Evolutionary conservation across 2,329 filamentous ascomycete species (phyloP), one percentile per base, ranked within the genome.

Genomic region (Fulvia fulva): DNA sequence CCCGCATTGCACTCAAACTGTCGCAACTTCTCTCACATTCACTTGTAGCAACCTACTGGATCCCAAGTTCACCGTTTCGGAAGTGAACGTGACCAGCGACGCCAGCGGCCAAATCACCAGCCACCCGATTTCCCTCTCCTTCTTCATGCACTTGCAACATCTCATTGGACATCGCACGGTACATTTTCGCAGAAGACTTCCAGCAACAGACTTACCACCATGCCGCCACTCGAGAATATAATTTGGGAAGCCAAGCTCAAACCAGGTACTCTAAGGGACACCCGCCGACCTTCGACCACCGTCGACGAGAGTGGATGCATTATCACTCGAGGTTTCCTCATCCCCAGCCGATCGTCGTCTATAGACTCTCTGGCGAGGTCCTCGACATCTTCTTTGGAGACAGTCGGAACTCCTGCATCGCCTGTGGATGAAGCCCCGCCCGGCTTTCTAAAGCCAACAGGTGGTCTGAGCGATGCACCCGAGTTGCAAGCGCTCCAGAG

Each of bases 291-390:
- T 19, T 66, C 64, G 1, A 64, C 57, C 6, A 62, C 60, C 5
- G 50, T 68, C 21, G 54, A 60, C 53, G 53, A 57, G 12, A 58
- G 55, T 32, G 66, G 64, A 43, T 63, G 59, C 56, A 53, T 64
- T 19, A 55, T 68, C 51, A 60, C 55, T 32, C 54, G 55, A 59
- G 66, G 66, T 28, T 68, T 66, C 32, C 44, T 61, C 19, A 46
- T 62, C 21, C 58, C 60, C 19, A 63, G 56, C 54, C 57, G 61
- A 19, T 60, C 61, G 7, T 62, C 61, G 8, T 62, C 61, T 4
- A 59, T 58, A 44, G 44, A 54, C 25, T 62, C 63, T 5, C 16
- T 22, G 16, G 22, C 46, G 22, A 49, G 25, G 8, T 52, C 57
- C 25, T 47, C 54, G 19, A 44, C 12, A 47, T 55, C 53, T 45